A percentile compares a stretch with the other conserved stretches of the same genome.
Evolutionary conservation across 148 eudicot species (phyloP).

Genomic region (Fallopia convolvulus): DNA sequence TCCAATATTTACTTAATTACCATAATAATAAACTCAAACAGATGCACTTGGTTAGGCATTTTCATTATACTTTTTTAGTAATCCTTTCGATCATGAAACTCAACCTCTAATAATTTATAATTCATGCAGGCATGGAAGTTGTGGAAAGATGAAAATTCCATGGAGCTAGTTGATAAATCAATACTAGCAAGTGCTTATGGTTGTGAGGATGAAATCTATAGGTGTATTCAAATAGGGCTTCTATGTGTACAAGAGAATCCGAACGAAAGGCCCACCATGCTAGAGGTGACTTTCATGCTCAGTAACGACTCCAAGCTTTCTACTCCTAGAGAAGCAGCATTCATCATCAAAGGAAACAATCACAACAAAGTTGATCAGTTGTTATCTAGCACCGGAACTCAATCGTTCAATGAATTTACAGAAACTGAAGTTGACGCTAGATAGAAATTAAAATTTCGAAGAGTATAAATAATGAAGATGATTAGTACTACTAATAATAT

Average conservation of each 20-base stretch:
- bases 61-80: not conserved
- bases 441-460: not conserved
- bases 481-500: no score
- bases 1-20: no score
- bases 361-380: not conserved
- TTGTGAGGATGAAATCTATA: not conserved
- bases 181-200: not conserved
- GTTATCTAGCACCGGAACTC: not conserved
- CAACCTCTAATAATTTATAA: no score
- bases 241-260: not conserved
- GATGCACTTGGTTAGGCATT: no score
- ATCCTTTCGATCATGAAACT: not conserved
- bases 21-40: no score
- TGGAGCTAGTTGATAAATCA: not conserved
- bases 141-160: not conserved
- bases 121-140: not conserved
- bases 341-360: not conserved
- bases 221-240: not conserved
- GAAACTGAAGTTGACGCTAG: not conserved
- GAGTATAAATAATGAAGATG: no score
- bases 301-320: not conserved
- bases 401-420: not conserved
- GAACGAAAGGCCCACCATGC: not conserved
- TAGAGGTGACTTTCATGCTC: not conserved
- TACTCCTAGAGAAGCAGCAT: not conserved